A percentile compares a stretch with the other conserved stretches of the same genome.
Evolutionary conservation across 495 filamentous ascomycete species (phyloP).

Genomic region (Penicillium coffeae): DNA sequence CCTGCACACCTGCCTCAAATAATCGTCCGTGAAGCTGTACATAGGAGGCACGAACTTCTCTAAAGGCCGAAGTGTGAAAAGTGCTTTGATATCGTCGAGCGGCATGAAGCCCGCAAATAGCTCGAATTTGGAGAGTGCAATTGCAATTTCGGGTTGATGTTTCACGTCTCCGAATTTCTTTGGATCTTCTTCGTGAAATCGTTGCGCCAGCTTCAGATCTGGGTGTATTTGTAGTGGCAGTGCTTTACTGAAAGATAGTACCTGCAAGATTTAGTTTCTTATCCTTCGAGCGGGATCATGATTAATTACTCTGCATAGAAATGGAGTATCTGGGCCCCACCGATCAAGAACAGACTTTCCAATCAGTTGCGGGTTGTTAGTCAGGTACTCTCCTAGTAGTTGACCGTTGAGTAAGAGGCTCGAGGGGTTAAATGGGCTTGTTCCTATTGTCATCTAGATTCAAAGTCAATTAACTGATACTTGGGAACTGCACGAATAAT

Average conservation of each 20-base stretch:
- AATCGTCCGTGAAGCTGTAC: conserved; percentile 53
- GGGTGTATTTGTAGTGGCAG: conserved; percentile 81
- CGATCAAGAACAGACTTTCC: conserved; percentile 60
- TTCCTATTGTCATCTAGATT: conserved; percentile 72
- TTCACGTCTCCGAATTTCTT: conserved; percentile 66
- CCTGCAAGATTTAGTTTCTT: conserved; percentile 29
- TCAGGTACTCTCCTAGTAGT: conserved; percentile 60
- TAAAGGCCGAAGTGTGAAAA: conserved; percentile 56
- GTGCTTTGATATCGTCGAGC: conserved; percentile 51
- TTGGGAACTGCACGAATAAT: not conserved
- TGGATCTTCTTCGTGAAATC: conserved; percentile 61
- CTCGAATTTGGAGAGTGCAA: conserved; percentile 73
- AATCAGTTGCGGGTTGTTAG: conserved; percentile 62
- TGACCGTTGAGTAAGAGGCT: conserved; percentile 59
- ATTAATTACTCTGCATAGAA: conserved; percentile 60
- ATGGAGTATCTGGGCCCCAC: conserved; percentile 65
- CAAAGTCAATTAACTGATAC: not conserved
- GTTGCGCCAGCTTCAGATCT: conserved; percentile 58
- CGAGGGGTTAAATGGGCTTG: conserved; percentile 69
- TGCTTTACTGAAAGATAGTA: conserved; percentile 74
- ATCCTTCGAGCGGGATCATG: not conserved
- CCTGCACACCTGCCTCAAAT: conserved; percentile 56
- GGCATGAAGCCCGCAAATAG: conserved; percentile 77
- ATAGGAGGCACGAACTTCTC: conserved; percentile 49
- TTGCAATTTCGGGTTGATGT: conserved; percentile 80